Percentiles rank a stretch among this genome's conserved stretches.
Conservation (phyloP, 768 basidiomycete genomes). For the Naganishia friedmannii region DNA sequence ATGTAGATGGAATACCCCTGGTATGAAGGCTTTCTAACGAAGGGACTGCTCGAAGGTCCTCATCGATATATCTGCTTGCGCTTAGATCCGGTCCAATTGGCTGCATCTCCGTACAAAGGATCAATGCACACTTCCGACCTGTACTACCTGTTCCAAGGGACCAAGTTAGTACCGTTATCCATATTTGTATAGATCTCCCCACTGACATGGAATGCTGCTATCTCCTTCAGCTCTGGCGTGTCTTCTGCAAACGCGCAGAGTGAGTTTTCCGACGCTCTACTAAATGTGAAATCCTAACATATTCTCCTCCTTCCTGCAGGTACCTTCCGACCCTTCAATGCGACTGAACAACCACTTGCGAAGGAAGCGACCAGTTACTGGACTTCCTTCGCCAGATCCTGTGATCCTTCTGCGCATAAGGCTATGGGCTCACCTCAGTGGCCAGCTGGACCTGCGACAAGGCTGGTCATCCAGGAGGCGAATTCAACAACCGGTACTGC, state of each 20-base stretch:
- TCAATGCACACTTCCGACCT: constrained; percentile 36
- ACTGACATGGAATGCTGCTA: too few species aligned
- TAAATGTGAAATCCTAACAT: not conserved
- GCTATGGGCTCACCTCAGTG: constrained; percentile 27
- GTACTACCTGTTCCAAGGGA: constrained; percentile 37
- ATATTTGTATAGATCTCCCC: not conserved
- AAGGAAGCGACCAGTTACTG: constrained; percentile 30
- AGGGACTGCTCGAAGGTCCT: too few species aligned
- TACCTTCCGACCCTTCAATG: constrained; percentile 30
- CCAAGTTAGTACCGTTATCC: constrained; percentile 22
- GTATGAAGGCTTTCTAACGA: not conserved
- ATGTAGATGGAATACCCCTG: constrained; percentile 18
- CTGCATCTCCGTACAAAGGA: constrained; percentile 31
- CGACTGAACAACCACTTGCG: constrained; percentile 31
- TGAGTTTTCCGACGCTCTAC: not conserved
- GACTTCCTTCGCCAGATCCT: constrained; percentile 29
- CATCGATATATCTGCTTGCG: not conserved
- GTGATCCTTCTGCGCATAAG: constrained; percentile 25
- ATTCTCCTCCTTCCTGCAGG: not conserved
- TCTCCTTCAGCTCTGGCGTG: constrained; percentile 27
- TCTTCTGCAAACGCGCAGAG: constrained; percentile 33
- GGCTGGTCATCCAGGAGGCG: constrained; percentile 25
- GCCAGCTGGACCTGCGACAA: not conserved
- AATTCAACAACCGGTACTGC: constrained; percentile 31
- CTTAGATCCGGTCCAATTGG: constrained; percentile 34